Percentiles rank a stretch among this genome's conserved stretches.
Conservation (phyloP, 805 yeast species). For the Candida bentonensis region DNA sequence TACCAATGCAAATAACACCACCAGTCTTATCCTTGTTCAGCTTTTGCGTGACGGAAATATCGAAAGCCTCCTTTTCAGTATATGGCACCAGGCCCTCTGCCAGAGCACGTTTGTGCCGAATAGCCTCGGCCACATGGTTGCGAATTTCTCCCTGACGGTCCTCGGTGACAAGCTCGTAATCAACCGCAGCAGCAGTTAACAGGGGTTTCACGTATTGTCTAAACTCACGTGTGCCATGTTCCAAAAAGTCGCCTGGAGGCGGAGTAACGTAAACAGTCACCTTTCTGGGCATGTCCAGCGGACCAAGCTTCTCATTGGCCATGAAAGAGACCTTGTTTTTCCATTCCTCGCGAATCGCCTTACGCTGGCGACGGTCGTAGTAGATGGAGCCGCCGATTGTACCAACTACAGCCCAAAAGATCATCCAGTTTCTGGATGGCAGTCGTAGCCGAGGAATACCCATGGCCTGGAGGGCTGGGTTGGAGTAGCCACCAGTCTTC, state of each 20-base stretch:
- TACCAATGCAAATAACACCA: slow-evolving; percentile 82
- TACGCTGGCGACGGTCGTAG: slow-evolving; percentile 68
- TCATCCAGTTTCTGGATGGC: slow-evolving; percentile 89
- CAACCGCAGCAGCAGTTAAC: slow-evolving; percentile 69
- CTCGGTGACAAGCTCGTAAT: slow-evolving; percentile 64
- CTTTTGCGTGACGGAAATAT: slow-evolving; percentile 19
- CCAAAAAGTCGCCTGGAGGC: slow-evolving; percentile 88
- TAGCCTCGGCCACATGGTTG: slow-evolving; percentile 62
- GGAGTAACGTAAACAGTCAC: slow-evolving; percentile 80
- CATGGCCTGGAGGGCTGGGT: slow-evolving; percentile 75
- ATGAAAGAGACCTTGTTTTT: slow-evolving; percentile 42
- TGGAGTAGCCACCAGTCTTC: not conserved
- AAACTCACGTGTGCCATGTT: slow-evolving; percentile 57
- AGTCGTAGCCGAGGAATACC: slow-evolving; percentile 66
- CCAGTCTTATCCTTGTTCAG: slow-evolving; percentile 39
- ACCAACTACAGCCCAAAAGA: slow-evolving; percentile 65
- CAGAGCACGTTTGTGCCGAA: slow-evolving; percentile 52
- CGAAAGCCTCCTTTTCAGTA: slow-evolving; percentile 16
- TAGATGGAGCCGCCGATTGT: slow-evolving; percentile 57
- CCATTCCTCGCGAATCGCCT: slow-evolving; percentile 48
- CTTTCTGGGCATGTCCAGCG: slow-evolving; percentile 52
- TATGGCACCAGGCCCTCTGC: slow-evolving; percentile 13
- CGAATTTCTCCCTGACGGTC: slow-evolving; percentile 85
- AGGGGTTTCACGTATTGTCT: slow-evolving; percentile 75
- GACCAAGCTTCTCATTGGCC: slow-evolving; percentile 33